These are phyloP conservation scores for Geotrichum macrosporum DNA, from an alignment of 1,139 yeast genomes.

Conservation along the genomic window DNA sequence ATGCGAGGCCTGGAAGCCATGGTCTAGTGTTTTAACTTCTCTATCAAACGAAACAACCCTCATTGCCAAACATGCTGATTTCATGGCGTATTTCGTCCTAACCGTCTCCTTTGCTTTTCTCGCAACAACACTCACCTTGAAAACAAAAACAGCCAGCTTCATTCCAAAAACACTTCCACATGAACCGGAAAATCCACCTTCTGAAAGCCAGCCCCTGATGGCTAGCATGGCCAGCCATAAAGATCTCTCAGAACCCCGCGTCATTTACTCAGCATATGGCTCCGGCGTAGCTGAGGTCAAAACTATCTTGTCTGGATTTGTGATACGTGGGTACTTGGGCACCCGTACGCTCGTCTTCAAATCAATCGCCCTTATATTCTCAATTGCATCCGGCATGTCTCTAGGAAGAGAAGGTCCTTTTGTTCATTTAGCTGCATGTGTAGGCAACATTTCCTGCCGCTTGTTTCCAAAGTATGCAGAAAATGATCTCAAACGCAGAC, in stretches of 20 bases:
- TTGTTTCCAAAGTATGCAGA: constrained; percentile 47
- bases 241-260: constrained; percentile 29
- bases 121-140: constrained; percentile 48
- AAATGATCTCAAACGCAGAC: constrained; percentile 55
- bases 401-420: constrained; percentile 72
- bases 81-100: constrained; percentile 42
- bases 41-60: no score
- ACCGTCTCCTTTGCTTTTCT: constrained; percentile 45
- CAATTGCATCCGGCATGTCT: constrained; percentile 63
- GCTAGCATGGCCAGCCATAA: no score
- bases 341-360: constrained; percentile 52
- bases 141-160: constrained; percentile 45
- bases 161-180: no score
- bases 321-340: constrained; percentile 54
- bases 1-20: constrained; percentile 47
- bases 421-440: constrained; percentile 65
- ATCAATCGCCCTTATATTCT: constrained; percentile 50
- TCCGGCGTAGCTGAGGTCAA: constrained; percentile 65
- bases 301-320: constrained; percentile 54
- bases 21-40: constrained; percentile 44
- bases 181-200: no score
- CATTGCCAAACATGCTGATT: constrained; percentile 34
- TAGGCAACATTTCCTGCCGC: constrained; percentile 56
- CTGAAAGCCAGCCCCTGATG: no score
- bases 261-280: constrained; percentile 54